Evolutionary conservation across 257 asterid species (phyloP).

Genomic region (Fraxinus cuspidata): DNA sequence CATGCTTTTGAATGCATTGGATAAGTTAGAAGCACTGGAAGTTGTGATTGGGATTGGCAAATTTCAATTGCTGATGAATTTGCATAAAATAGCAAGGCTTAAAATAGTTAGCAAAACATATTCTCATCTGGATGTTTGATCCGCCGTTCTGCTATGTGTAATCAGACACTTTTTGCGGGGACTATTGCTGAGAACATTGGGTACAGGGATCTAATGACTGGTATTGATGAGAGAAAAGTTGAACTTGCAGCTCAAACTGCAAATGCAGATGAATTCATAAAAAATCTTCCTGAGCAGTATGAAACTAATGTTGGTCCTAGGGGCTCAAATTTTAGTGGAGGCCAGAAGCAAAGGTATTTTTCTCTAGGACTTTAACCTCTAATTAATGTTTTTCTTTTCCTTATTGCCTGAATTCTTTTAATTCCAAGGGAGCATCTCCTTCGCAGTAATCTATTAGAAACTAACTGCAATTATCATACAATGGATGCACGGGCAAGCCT

Average conservation of each 20-base stretch:
- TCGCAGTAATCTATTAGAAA: not conserved
- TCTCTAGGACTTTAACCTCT: not conserved
- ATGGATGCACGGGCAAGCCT: not conserved
- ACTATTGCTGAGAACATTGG: constrained; percentile 89
- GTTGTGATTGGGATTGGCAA: not conserved
- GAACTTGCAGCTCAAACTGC: constrained; percentile 79
- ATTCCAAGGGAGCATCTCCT: not conserved
- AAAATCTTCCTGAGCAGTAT: constrained; percentile 64
- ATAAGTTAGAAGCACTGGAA: not conserved
- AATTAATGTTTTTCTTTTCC: not conserved
- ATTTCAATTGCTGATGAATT: not conserved
- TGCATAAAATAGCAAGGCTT: not conserved
- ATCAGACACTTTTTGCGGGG: constrained; percentile 82
- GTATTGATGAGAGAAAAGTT: constrained; percentile 74
- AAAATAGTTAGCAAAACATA: not conserved
- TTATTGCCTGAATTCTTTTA: not conserved
- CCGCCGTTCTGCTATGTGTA: constrained; percentile 10
- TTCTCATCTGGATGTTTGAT: not conserved
- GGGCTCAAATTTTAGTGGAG: constrained; percentile 90
- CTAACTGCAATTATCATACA: not conserved
- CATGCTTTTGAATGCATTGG: not conserved
- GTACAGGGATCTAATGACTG: constrained; percentile 70
- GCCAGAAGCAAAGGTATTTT: constrained; percentile 83
- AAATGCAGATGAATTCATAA: constrained; percentile 84
- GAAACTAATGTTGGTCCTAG: constrained; percentile 78